Evolutionary conservation across 2,329 filamentous ascomycete species (phyloP).

Genomic region (Diaporthe velutina): DNA sequence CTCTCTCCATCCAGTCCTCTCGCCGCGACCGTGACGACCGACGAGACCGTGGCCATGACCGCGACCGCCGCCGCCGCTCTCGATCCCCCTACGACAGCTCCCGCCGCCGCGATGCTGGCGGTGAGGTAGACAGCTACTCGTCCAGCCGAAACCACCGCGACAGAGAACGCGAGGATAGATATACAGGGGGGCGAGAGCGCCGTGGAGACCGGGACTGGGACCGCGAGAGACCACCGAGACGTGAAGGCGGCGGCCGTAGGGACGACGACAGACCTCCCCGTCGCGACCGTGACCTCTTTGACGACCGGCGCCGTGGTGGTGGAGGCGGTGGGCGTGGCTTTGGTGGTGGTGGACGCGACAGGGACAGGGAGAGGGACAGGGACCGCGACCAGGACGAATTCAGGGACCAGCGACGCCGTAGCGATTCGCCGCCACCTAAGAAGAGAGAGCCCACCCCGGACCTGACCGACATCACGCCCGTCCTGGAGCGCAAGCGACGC

Average conservation of each 20-base stretch:
- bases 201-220: constrained; percentile 54
- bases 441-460: constrained; percentile 97
- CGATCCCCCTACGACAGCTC: constrained; percentile 84
- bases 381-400: constrained; percentile 59
- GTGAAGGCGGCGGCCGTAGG: constrained; percentile 74
- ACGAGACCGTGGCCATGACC: constrained; percentile 52
- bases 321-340: constrained; percentile 55
- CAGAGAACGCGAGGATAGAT: constrained; percentile 92
- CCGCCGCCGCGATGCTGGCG: constrained; percentile 80
- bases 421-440: constrained; percentile 84
- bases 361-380: constrained; percentile 55
- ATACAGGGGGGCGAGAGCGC: constrained; percentile 64
- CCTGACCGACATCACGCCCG: constrained; percentile 84
- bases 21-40: constrained; percentile 53
- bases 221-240: constrained; percentile 57
- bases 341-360: constrained; percentile 51
- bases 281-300: constrained; percentile 71
- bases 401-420: constrained; percentile 75
- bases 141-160: constrained; percentile 93
- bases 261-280: constrained; percentile 70
- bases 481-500: constrained; percentile 89
- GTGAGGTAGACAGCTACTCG: constrained; percentile 84
- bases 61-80: constrained; percentile 77
- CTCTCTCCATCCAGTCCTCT: constrained; percentile 42
- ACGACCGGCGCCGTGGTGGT: constrained; percentile 67